Conservation (phyloP, 2,329 filamentous ascomycete species). For the Penicillium nordicum region DNA sequence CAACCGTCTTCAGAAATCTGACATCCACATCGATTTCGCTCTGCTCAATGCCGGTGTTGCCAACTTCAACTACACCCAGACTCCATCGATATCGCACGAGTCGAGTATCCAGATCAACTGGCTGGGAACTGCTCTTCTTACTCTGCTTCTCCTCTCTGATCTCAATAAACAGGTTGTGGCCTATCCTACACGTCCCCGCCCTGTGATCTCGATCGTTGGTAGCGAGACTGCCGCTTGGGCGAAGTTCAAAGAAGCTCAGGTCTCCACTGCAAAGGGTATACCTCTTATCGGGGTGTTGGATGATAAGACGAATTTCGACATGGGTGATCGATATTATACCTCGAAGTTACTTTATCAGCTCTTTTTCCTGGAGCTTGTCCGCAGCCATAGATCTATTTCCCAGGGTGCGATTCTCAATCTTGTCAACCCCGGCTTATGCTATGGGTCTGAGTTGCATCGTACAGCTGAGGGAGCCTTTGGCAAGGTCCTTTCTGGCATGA, state of each 20-base stretch:
- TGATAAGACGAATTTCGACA: background rate
- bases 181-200: background rate
- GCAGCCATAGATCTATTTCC: no score
- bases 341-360: background rate
- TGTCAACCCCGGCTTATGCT: background rate
- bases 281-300: background rate
- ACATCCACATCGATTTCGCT: conserved; percentile 32
- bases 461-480: background rate
- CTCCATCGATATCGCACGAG: conserved; percentile 11
- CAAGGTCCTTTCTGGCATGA: background rate
- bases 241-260: background rate
- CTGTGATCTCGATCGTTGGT: background rate
- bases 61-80: conserved; percentile 8
- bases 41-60: conserved; percentile 40
- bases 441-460: conserved; percentile 1
- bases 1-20: conserved; percentile 28
- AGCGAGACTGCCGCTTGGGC: conserved; percentile 3
- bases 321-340: background rate
- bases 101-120: conserved; percentile 29
- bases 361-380: background rate
- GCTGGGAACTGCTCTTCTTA: conserved; percentile 4
- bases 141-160: no score
- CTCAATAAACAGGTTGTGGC: no score
- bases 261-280: no score
- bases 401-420: background rate